These are phyloP conservation scores for Lonicera japonica DNA, from an alignment of 129 eudicot species.

Conservation along the genomic window DNA sequence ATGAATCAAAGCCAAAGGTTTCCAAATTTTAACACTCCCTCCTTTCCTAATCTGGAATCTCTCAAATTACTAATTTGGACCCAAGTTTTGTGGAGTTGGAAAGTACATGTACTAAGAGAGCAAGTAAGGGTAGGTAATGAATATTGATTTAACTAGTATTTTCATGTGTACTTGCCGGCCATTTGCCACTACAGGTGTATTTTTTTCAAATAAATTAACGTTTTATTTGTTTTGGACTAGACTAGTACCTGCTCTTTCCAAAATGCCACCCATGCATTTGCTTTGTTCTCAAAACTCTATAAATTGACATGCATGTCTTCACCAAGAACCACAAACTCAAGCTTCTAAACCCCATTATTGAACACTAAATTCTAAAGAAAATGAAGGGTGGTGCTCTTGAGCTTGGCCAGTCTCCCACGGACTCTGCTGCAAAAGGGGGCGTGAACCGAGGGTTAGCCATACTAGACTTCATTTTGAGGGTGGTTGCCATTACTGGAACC, in stretches of 20 bases:
- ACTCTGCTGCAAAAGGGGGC: not conserved
- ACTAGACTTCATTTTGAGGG: not conserved
- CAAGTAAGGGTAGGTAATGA: not conserved
- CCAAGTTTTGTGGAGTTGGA: constrained; percentile 3
- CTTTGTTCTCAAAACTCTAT: not conserved
- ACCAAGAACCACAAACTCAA: not conserved
- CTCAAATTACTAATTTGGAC: not conserved
- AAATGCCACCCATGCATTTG: not conserved
- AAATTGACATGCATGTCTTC: not conserved
- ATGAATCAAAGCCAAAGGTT: not conserved
- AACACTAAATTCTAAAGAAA: not conserved
- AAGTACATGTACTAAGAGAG: not conserved
- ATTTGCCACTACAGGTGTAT: not conserved
- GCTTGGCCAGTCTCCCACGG: constrained; percentile 26
- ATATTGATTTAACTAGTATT: not conserved
- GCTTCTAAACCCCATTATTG: not conserved
- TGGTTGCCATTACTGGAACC: not conserved
- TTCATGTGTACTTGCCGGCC: not conserved
- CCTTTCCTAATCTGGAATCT: not conserved
- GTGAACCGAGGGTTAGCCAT: not conserved
- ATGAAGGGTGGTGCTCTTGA: constrained; percentile 47
- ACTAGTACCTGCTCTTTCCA: not conserved
- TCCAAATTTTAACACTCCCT: not conserved
- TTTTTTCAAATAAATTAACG: too few species aligned
- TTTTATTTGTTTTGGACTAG: too few species aligned